Percentiles rank a stretch among this genome's conserved stretches.
phyloP scores from a whole-genome alignment of 129 eudicot species.

The Sambucus nigra region DNA sequence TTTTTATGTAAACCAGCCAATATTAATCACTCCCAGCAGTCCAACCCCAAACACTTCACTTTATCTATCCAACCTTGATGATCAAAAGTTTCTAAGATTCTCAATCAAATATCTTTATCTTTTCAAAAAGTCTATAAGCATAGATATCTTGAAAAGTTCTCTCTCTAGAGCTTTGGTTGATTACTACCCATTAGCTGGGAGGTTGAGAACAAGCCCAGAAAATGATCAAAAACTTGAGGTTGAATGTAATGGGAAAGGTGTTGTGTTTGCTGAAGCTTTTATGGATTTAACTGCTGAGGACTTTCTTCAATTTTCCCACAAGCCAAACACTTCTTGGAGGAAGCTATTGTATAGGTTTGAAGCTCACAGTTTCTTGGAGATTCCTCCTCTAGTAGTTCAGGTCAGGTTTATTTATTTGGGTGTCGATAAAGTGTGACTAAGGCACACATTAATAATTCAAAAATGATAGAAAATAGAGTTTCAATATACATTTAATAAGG shows the following conservation, averaged over 20 bases:
- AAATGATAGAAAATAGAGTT: no score
- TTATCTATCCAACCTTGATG: constrained; percentile 84
- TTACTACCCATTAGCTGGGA: constrained; percentile 91
- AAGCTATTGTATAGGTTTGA: constrained; percentile 73
- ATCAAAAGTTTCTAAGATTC: constrained; percentile 89
- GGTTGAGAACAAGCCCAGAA: constrained; percentile 31
- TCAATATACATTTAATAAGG: no score
- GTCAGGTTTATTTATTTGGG: no score
- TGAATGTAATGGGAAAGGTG: constrained; percentile 89
- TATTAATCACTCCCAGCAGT: constrained; percentile 48
- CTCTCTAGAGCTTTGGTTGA: constrained; percentile 59
- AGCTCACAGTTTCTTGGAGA: constrained; percentile 60
- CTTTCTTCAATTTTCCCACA: constrained; percentile 41
- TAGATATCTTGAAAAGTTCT: constrained; percentile 39
- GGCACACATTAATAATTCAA: no score
- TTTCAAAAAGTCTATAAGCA: constrained; percentile 38
- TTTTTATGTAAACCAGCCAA: constrained; percentile 42
- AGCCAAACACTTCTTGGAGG: constrained; percentile 82
- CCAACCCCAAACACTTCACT: constrained; percentile 67
- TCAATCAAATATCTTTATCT: constrained; percentile 76
- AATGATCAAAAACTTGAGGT: constrained; percentile 65
- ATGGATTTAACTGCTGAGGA: constrained; percentile 54
- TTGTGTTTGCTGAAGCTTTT: constrained; percentile 80
- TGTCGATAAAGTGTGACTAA: no score
- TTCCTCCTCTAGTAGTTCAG: constrained; percentile 90